Base-by-base conservation (phyloP, 768 basidiomycete genomes). In the Steccherinum ochraceum region DNA sequence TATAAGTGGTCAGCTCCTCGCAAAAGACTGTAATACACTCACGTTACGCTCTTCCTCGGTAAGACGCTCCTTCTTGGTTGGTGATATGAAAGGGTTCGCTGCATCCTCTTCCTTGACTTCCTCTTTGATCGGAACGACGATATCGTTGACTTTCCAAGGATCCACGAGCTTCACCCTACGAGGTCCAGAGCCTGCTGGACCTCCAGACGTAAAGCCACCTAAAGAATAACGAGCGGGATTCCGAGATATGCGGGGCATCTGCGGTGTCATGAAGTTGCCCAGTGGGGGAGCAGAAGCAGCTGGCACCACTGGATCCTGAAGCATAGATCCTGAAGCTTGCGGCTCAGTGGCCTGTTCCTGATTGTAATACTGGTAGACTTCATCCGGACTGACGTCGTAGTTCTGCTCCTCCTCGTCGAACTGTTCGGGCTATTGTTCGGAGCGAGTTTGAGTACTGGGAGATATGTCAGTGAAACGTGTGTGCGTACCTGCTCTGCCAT, bases 211-310 rank as follows among this genome's bases (percentile, higher is more conserved):
- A 42, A 49, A 53, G 0, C 71, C 72, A 11, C 75, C 78, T 20
- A 79, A 62, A 0, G 80, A 81, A 52, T 72, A 53, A 19, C 63
- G 63, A 2, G 51, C 52, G 24, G 54, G 45, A 20, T 24, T 21
- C 4, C 26, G 41, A 26, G 41, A 18, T 12, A 26, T 11, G 46
- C 66, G 52, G 69, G 48, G 50, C 0, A 27, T 51, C 63, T 83
- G 82, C 0, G 83, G 83, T 1, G 80, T 84, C 78, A 81, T 79
- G 66, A 84, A 84, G 11, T 52, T 42, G 13, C 68, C 67, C 12
- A 64, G 52, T 1, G 57, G 57, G 2, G 56, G 60, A 24, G 48
- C 40, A 11, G 50, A 48, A n/a, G 69, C 62, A 26, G 71, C 19
- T 11, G 24, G 45, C 53, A 42, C 40, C 55, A 54, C 35, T 60